Base-by-base conservation (phyloP, 2,329 filamentous ascomycete genomes). In the Hypomyces perniciosus region DNA sequence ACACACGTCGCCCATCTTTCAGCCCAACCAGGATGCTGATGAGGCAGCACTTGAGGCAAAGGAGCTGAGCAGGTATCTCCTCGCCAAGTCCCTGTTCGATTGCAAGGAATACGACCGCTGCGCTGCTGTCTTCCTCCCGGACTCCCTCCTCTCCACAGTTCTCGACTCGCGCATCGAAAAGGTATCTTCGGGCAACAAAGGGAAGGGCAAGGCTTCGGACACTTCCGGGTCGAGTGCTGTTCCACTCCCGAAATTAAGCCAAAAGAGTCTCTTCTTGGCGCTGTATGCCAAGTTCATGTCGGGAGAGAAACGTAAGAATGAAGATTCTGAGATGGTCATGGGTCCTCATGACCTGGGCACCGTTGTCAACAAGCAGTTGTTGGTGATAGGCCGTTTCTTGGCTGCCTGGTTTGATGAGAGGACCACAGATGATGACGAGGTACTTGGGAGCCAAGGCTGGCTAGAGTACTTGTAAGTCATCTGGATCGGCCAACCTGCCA, bases 301-400 rank as follows among this genome's bases (percentile, higher is more conserved):
- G 0, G 93, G 93, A 1, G 93, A 99, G 74, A 96, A 97, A 75
- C 84, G 89, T 57, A 96, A 92, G 68, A 89, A 96, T 61, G 93
- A 99, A 68, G 92, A 97, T 52, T 90, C 88, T 26, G 93, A 99
- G 71, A 96, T 96, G 87, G 88, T 99, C 46, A 83, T 97, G 70
- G 93, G 93, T 0, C 92, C 93, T 1, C 85, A 91, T 52, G 93
- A 99, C 68, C 84, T 90, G 10, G 90, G 91, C 1, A 84, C 85
- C 31, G 88, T 89, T 1, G 71, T 83, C 53, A 99, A 99, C 67
- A 90, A 90, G 66, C 90, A 97, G 65, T 72, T 99, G 30, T 76
- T 86, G 2, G 77, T 80, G 0, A 81, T 97, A 35, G 84, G 86
- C 20, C 81, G 85, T 6, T 85, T 86, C 31, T 73, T 99, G 31